Percentiles rank a stretch among this genome's conserved stretches.
These are phyloP conservation scores for Jatropha curcas DNA, from an alignment of 345 rosid species.

Conservation along the genomic window DNA sequence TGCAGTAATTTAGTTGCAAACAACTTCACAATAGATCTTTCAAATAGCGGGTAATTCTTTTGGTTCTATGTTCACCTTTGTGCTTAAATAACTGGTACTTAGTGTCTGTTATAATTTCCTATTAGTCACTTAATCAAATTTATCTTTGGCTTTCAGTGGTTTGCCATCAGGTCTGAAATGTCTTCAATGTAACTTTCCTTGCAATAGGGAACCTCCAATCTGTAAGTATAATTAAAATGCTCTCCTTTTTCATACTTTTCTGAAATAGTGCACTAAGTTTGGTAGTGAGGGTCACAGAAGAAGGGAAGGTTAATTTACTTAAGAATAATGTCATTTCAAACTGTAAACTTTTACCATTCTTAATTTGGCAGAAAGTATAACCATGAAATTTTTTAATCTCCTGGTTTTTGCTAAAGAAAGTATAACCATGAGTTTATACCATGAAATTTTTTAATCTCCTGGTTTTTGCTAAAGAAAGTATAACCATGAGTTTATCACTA, in stretches of 20 bases:
- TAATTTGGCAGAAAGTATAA: too few relatives aligned
- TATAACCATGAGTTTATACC: too few relatives aligned
- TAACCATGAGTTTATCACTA: too few relatives aligned
- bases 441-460: too few relatives aligned
- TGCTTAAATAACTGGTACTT: background rate
- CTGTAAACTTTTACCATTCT: too few relatives aligned
- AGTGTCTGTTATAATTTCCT: background rate
- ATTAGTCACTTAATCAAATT: background rate
- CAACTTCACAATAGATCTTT: conserved; percentile 50
- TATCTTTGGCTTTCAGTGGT: conserved; percentile 32
- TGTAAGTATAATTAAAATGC: conserved; percentile 46
- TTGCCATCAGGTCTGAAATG: conserved; percentile 57
- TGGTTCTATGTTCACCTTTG: background rate
- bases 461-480: too few relatives aligned
- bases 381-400: too few relatives aligned
- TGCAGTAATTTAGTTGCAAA: conserved; percentile 79
- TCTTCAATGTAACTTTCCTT: conserved; percentile 64
- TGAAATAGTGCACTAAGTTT: too few relatives aligned
- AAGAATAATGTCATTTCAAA: too few relatives aligned
- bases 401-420: background rate
- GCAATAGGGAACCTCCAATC: conserved; percentile 52
- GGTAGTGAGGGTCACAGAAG: too few relatives aligned
- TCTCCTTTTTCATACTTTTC: too few relatives aligned
- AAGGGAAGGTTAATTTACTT: too few relatives aligned
- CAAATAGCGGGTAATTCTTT: conserved; percentile 45